Conservation (phyloP, 1,284 basidiomycete genomes). For the Exobasidium rhododendri region DNA sequence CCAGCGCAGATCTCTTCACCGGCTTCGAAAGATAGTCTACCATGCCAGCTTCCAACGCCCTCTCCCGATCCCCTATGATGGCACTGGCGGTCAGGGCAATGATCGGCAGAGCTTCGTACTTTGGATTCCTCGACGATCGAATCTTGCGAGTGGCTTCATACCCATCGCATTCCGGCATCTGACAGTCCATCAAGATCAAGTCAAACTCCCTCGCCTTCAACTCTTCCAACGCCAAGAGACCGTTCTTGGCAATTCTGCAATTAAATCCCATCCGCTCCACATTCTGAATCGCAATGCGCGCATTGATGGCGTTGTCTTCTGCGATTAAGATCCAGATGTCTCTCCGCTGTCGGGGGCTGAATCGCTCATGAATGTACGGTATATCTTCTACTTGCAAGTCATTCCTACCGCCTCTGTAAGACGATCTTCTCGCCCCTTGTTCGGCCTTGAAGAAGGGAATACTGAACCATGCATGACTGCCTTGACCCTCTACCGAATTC, state of each 20-base stretch:
- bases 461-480: constrained; percentile 47
- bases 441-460: constrained; percentile 41
- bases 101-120: constrained; percentile 40
- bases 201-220: constrained; percentile 39
- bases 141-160: constrained; percentile 44
- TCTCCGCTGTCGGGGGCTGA: constrained; percentile 35
- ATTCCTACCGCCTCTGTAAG: background rate
- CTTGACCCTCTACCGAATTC: constrained; percentile 46
- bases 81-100: constrained; percentile 50
- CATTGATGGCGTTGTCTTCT: constrained; percentile 50
- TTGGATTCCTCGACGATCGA: constrained; percentile 36
- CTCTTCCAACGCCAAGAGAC: constrained; percentile 40
- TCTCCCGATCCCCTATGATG: constrained; percentile 47
- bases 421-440: constrained; percentile 8
- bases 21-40: constrained; percentile 50
- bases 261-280: constrained; percentile 51
- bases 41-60: constrained; percentile 46
- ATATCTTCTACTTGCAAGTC: background rate
- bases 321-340: constrained; percentile 51
- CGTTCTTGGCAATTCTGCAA: constrained; percentile 46
- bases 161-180: constrained; percentile 49
- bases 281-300: constrained; percentile 46
- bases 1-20: constrained; percentile 43
- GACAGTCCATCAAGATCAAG: constrained; percentile 27
- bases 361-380: constrained; percentile 15